phyloP scores from a whole-genome alignment of 1,284 basidiomycete species.

The Peniophora sp. region DNA sequence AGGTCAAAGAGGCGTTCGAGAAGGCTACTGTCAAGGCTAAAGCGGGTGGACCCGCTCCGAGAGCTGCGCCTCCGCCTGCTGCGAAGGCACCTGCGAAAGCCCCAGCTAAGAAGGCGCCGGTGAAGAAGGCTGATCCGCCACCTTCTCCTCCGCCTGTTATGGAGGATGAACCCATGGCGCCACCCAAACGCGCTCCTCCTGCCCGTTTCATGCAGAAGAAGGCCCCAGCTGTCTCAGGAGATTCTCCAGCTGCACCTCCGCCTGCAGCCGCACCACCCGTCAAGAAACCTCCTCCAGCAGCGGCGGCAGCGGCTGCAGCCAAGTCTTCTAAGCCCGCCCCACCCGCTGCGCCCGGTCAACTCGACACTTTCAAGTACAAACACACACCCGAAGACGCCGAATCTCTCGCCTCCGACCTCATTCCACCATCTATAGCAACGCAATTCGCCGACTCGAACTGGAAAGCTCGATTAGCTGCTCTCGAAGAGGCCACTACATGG shows the following conservation, averaged over 20 bases:
- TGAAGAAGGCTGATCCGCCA: slow-evolving; percentile 14
- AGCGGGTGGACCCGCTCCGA: slow-evolving; percentile 46
- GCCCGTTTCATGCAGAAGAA: slow-evolving; percentile 49
- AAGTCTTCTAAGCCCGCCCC: slow-evolving; percentile 48
- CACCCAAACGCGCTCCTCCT: slow-evolving; percentile 36
- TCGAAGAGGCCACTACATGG: slow-evolving; percentile 86
- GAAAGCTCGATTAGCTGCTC: slow-evolving; percentile 86
- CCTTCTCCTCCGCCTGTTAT: slow-evolving; percentile 4
- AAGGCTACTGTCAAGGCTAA: slow-evolving; percentile 85
- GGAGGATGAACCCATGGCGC: slow-evolving; percentile 26
- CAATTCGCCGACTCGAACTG: slow-evolving; percentile 84
- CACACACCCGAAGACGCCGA: slow-evolving; percentile 93
- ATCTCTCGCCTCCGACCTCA: slow-evolving; percentile 62
- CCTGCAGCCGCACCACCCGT: slow-evolving; percentile 27
- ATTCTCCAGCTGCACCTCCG: slow-evolving; percentile 22
- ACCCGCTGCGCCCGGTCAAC: slow-evolving; percentile 37
- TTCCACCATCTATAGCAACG: slow-evolving; percentile 68
- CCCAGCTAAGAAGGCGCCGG: slow-evolving; percentile 38
- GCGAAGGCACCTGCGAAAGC: slow-evolving; percentile 30
- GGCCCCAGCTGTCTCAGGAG: slow-evolving; percentile 28
- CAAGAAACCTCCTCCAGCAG: slow-evolving; percentile 36
- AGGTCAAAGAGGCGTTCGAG: slow-evolving; percentile 92
- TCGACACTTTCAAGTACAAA: slow-evolving; percentile 88
- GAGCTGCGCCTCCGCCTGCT: slow-evolving; percentile 28
- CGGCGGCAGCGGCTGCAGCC: slow-evolving; percentile 27